Evolutionary conservation across 805 yeast species (phyloP), one percentile per base, ranked within the genome.

Genomic region (Spathaspora boniae): DNA sequence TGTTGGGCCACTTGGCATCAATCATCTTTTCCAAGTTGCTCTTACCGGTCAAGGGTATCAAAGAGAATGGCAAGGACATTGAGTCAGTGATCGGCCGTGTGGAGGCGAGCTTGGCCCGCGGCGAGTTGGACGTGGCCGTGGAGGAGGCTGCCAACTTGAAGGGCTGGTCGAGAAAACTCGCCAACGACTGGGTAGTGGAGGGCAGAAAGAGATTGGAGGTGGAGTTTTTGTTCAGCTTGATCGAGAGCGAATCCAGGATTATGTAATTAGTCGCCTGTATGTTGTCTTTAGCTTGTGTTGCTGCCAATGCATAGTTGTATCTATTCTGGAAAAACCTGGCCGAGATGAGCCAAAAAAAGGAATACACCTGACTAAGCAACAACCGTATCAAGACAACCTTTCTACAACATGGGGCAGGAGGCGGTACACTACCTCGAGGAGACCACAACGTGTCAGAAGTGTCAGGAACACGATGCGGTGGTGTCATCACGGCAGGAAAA

Each of bases 151-250:
- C 94, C 44, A 74, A 78, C 45, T 73, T 93, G 62, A 84, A 86
- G 62, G 98, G 98, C 26, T 86, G 96, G 96, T 77, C 93, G 24
- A 81, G 94, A 72, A 76, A 76, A 54, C 72, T 93, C 49, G 93
- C 97, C 25, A 78, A 79, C 48, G 96, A 87, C 57, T 93, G 98
- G 98, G 77, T 93, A 22, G 67, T 68, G 20, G 95, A 87, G 58
- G 87, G 93, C 31, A 80, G 97, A 70, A 82, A 80, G 68, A 83
- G 94, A 58, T 68, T 88, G 45, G 98, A 91, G 66, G 76, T 86
- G 24, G 91, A 88, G 65, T 81, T 88, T 52, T 69, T 91, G 56
- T 71, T 86, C 41, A 78, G 74, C 39, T 61, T 83, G 46, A 68
- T 85, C 43, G 86, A 82, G 42, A 60, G 80, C 34, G 93, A 83